Percentiles rank a stretch among this genome's conserved stretches.
Conservation (phyloP, 2,329 filamentous ascomycete genomes). For the Xylariales sp. region DNA sequence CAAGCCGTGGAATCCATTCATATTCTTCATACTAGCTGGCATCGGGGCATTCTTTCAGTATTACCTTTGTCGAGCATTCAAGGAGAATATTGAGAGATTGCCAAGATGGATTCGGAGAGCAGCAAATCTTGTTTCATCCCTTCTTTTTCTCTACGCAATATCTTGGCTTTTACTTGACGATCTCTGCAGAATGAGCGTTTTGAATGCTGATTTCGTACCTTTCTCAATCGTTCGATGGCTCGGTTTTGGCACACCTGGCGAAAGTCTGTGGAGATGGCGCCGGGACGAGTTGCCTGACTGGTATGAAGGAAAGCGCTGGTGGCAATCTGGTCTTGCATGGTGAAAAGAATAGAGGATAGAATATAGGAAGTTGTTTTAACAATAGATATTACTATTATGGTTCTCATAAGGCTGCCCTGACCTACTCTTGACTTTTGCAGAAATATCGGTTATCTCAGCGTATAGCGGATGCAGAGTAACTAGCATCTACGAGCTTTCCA, state of each 20-base stretch:
- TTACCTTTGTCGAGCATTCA: conserved; percentile 11
- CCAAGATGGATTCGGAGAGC: conserved; percentile 43
- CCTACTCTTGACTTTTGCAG: too few relatives aligned
- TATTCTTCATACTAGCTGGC: conserved; percentile 71
- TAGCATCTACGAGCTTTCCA: too few relatives aligned
- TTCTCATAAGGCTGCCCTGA: too few relatives aligned
- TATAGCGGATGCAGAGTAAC: too few relatives aligned
- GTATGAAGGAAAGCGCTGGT: conserved; percentile 61
- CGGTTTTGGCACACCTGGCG: conserved; percentile 56
- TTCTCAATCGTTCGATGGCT: conserved; percentile 65
- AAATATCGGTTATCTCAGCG: too few relatives aligned
- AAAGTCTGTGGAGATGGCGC: conserved; percentile 66
- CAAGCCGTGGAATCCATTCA: conserved; percentile 46
- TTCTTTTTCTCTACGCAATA: conserved; percentile 66
- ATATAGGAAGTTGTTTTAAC: too few relatives aligned
- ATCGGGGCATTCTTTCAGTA: conserved; percentile 61
- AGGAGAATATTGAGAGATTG: conserved; percentile 13
- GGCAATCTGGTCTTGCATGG: conserved; percentile 41
- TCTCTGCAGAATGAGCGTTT: conserved; percentile 67
- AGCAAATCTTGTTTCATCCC: conserved; percentile 58
- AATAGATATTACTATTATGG: too few relatives aligned
- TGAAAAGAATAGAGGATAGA: too few relatives aligned
- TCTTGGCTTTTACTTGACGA: conserved; percentile 67
- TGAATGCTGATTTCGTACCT: conserved; percentile 77
- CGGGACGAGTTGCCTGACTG: conserved; percentile 45